Percentiles rank a stretch among this genome's conserved stretches.
Evolutionary conservation across 176 grass and related monocot genomes (phyloP).

Genomic region (Cenchrus fungigraminus): DNA sequence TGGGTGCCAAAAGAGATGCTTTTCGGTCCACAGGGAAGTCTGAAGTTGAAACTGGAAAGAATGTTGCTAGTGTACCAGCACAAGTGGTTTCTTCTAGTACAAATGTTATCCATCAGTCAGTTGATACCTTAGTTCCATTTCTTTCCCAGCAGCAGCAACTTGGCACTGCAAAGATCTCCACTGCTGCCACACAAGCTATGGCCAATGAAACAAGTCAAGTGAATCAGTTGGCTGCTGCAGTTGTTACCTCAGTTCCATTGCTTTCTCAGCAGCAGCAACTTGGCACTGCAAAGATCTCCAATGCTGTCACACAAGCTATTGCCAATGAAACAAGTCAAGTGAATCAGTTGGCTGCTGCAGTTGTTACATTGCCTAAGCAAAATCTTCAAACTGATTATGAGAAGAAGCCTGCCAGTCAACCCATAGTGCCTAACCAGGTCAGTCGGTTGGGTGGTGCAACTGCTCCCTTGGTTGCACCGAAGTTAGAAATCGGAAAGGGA

Average conservation of each 20-base stretch:
- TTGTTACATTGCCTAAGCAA: constrained; percentile 20
- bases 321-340: constrained; percentile 12
- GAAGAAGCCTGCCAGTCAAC: constrained; percentile 13
- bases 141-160: constrained; percentile 17
- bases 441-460: constrained; percentile 1
- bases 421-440: constrained; percentile 22
- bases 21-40: constrained; percentile 16
- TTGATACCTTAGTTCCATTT: constrained; percentile 1
- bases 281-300: constrained; percentile 22
- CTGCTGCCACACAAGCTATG: neutral
- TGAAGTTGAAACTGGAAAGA: constrained; percentile 26
- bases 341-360: constrained; percentile 7
- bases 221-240: constrained; percentile 6
- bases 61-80: constrained; percentile 29
- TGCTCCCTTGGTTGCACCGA: constrained; percentile 29
- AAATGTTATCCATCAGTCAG: neutral
- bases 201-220: constrained; percentile 14
- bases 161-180: constrained; percentile 21
- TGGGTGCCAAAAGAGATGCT: constrained; percentile 40
- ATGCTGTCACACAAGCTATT: constrained; percentile 5
- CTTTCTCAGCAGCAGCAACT: constrained; percentile 18
- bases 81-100: constrained; percentile 4
- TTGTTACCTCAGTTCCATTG: constrained; percentile 12
- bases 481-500: constrained; percentile 44
- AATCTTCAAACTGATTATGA: constrained; percentile 16